Base-by-base conservation (phyloP, 164 flowering plant genomes). In the Stephania yunnanensis region DNA sequence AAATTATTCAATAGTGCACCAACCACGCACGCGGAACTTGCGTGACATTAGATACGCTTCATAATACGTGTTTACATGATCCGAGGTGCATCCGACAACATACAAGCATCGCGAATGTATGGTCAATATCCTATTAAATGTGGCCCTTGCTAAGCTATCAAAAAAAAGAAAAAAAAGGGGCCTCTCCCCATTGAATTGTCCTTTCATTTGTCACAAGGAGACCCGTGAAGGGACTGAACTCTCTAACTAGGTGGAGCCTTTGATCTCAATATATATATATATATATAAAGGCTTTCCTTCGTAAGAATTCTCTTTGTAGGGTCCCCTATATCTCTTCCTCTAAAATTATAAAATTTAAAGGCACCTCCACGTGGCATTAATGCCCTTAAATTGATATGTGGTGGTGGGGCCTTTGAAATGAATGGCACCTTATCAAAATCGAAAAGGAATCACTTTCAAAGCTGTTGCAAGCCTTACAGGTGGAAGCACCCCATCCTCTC, bases 221-320 rank as follows among this genome's bases (percentile, higher is more conserved):
- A 73, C 53, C 69, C 75, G 75, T 73, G 75, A 73, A 73, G 53
- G 52, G 69, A 73, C 75, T 20, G 22, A 73, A 73, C 75, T 64
- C 75, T 72, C 48, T 4, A 13, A 36, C 6, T 12, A n/a, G 50
- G 46, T 5, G 30, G 17, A 46, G 20, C 31, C 25, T 20, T 17
- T 15, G 42, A 36, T 36, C 42, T 36, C 42, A 36, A 36, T 36
- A 36, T 36, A 4, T 36, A 2, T 36, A 2, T 36, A 2, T 36
- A 36, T 2, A 36, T 36, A 36, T 36, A 36, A 0, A 36, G 7
- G n/a, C 64, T n/a, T 19, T n/a, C 58, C 6, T 1, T 66, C 17
- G 0, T 11, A 71, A 50, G 64, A 71, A 36, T 71, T 64, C 42
- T 61, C 66, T 61, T n/a, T 61, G 20, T 61, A 61, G 66, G 66